Evolutionary conservation across 139 green algal genomes (phyloP).

Genomic region (Coelastrella sp.): DNA sequence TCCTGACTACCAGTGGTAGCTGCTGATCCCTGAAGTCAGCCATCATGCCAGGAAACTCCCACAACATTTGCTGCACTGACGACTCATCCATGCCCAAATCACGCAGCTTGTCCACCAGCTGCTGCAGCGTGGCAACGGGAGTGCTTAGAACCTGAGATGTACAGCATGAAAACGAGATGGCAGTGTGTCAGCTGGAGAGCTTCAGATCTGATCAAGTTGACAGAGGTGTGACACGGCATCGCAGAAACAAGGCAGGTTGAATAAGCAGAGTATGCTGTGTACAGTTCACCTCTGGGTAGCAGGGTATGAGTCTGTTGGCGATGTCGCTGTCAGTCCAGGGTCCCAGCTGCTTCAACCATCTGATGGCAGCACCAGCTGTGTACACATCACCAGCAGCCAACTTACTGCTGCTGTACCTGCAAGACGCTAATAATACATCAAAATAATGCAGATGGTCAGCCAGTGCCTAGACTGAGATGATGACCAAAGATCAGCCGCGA

Average conservation of each 20-base stretch:
- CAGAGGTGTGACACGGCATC: too few relatives aligned
- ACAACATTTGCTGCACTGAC: constrained; percentile 20
- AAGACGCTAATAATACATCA: neutral
- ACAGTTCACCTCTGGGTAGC: constrained; percentile 30
- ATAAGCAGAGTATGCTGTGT: neutral
- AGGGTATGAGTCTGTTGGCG: constrained; percentile 26
- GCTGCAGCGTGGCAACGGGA: neutral
- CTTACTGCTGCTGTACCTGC: constrained; percentile 33
- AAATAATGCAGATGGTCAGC: neutral
- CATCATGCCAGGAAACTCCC: constrained; percentile 39
- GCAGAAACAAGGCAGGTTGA: too few relatives aligned
- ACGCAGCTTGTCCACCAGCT: neutral
- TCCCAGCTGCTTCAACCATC: constrained; percentile 41
- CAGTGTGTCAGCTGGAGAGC: too few relatives aligned
- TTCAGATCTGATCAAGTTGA: too few relatives aligned
- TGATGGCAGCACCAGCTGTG: constrained; percentile 33
- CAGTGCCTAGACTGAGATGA: neutral
- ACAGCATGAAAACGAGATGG: too few relatives aligned
- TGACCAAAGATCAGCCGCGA: too few relatives aligned
- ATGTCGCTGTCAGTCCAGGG: constrained; percentile 36
- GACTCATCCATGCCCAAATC: neutral
- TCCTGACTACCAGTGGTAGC: constrained; percentile 25
- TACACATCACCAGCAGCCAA: constrained; percentile 14
- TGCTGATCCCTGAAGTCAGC: constrained; percentile 17
- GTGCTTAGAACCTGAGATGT: neutral